phyloP scores from a whole-genome alignment of 352 stramenopile species.

The Phytophthora litchii region DNA sequence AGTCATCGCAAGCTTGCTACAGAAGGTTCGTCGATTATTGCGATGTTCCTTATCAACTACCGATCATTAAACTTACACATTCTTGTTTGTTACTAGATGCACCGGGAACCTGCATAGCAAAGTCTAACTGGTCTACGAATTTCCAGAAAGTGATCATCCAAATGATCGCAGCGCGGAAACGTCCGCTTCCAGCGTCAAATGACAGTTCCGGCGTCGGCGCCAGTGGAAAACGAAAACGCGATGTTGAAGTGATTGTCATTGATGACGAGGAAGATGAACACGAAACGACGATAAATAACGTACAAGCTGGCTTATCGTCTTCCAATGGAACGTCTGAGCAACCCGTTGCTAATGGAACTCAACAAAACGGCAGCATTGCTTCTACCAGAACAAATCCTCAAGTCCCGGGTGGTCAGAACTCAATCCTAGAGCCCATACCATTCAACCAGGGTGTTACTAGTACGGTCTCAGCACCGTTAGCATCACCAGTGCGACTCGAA shows the following conservation, averaged over 20 bases:
- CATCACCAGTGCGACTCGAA: slow-evolving; percentile 7
- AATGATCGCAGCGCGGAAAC: slow-evolving; percentile 29
- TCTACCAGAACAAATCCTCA: slow-evolving; percentile 1
- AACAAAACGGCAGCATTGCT: slow-evolving; percentile 4
- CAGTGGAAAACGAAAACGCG: slow-evolving; percentile 55
- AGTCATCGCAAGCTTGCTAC: slow-evolving; percentile 44
- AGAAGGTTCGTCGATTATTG: slow-evolving; percentile 39
- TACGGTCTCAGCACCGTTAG: not conserved
- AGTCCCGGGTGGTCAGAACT: not conserved
- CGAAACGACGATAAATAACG: slow-evolving; percentile 3
- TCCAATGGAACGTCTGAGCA: slow-evolving; percentile 1
- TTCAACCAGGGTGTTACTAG: slow-evolving; percentile 19
- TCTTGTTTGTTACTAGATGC: slow-evolving; percentile 34
- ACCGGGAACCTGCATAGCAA: slow-evolving; percentile 44
- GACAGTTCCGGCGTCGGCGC: slow-evolving; percentile 1
- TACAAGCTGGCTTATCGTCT: not conserved
- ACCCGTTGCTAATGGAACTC: not conserved
- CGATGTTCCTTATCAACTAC: not conserved
- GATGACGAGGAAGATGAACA: slow-evolving; percentile 38
- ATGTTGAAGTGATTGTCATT: slow-evolving; percentile 68
- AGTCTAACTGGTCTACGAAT: slow-evolving; percentile 48
- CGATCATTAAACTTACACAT: not conserved
- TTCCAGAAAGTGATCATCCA: slow-evolving; percentile 52
- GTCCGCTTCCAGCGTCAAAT: slow-evolving; percentile 1
- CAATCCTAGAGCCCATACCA: slow-evolving; percentile 31